Conservation (phyloP, 257 asterid species). For the Cinchona pubescens region DNA sequence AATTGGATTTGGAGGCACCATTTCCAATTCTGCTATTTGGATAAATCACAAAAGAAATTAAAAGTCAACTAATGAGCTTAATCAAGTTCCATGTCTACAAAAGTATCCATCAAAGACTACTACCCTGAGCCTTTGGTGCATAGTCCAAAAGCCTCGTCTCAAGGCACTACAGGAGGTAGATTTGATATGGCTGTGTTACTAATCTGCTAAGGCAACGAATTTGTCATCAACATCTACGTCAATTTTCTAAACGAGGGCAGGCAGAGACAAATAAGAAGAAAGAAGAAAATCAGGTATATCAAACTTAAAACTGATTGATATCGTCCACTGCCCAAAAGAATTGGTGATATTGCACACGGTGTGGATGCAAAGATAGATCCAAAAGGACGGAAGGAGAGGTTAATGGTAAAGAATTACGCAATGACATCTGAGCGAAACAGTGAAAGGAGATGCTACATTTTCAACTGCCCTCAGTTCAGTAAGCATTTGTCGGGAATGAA, state of each 20-base stretch:
- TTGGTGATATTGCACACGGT: not conserved
- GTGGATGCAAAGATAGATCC: not conserved
- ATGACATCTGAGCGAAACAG: not conserved
- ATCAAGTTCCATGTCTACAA: not conserved
- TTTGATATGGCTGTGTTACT: not conserved
- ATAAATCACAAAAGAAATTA: not conserved
- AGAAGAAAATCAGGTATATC: not conserved
- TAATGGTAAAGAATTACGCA: not conserved
- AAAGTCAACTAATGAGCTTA: not conserved
- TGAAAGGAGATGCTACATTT: not conserved
- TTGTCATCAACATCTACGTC: not conserved
- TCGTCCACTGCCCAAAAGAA: not conserved
- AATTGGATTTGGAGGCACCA: too few species aligned
- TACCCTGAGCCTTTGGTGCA: not conserved
- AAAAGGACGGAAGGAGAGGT: not conserved
- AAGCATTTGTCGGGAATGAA: not conserved
- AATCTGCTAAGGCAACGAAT: not conserved
- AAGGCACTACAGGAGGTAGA: too few species aligned
- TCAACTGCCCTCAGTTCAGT: not conserved
- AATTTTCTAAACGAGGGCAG: not conserved
- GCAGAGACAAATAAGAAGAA: not conserved
- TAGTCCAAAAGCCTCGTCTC: not conserved
- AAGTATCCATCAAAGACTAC: not conserved
- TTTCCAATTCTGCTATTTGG: too few species aligned
- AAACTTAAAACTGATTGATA: not conserved